These are phyloP conservation scores for Phytophthora nicotianae DNA, from an alignment of 352 stramenopile species.

Conservation along the genomic window DNA sequence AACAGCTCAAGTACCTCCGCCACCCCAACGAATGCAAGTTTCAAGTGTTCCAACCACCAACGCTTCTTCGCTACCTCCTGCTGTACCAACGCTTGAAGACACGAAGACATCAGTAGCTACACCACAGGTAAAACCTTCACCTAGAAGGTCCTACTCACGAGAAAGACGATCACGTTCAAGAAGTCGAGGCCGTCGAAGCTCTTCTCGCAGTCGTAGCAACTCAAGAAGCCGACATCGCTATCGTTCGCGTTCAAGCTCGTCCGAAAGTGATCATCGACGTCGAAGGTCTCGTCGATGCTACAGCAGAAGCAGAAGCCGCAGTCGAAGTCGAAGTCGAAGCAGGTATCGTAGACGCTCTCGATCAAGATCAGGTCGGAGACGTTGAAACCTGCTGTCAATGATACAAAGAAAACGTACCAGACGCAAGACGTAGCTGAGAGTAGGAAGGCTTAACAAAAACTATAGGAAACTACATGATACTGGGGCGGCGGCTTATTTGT, in stretches of 20 bases:
- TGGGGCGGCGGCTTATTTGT: conserved; percentile 33
- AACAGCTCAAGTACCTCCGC: not conserved
- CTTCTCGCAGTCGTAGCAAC: conserved; percentile 26
- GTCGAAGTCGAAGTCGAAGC: conserved; percentile 30
- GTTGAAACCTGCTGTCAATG: conserved; percentile 15
- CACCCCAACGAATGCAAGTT: conserved; percentile 1
- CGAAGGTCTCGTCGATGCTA: conserved; percentile 17
- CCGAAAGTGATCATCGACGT: conserved; percentile 16
- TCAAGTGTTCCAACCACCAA: conserved; percentile 3
- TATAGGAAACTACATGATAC: conserved; percentile 42
- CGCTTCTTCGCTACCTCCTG: conserved; percentile 1
- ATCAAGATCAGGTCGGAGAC: conserved; percentile 26
- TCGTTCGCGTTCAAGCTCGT: conserved; percentile 33
- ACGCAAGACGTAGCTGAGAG: conserved; percentile 1
- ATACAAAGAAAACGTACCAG: not conserved
- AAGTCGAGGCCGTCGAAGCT: conserved; percentile 23
- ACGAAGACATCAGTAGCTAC: conserved; percentile 3
- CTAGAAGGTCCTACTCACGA: conserved; percentile 7
- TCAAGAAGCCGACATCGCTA: conserved; percentile 17
- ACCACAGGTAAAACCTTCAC: not conserved
- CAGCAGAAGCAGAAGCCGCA: conserved; percentile 34
- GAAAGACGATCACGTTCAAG: conserved; percentile 17
- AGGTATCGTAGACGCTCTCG: conserved; percentile 23
- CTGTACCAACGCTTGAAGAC: conserved; percentile 4
- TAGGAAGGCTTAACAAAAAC: conserved; percentile 22